Evolutionary conservation across 768 basidiomycete species (phyloP).

Genomic region (Collybia mongolica): DNA sequence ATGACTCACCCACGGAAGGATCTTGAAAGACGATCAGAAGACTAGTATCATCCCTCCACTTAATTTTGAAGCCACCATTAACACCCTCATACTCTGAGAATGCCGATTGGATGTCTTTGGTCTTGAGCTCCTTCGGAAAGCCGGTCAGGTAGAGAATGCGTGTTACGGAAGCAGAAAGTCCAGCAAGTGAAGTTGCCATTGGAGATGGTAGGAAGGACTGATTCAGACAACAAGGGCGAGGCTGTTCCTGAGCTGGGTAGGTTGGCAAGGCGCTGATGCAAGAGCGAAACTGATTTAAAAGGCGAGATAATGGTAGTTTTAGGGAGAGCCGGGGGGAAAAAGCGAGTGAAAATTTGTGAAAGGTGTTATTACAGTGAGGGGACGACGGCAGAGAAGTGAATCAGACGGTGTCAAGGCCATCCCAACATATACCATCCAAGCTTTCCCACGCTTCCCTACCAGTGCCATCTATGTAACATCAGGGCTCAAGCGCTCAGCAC

Average conservation of each 20-base stretch:
- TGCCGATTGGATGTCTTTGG: slow-evolving; percentile 90
- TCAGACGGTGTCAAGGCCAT: slow-evolving; percentile 7
- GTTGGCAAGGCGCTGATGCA: slow-evolving; percentile 3
- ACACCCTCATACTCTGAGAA: slow-evolving; percentile 87
- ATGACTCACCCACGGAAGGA: slow-evolving; percentile 77
- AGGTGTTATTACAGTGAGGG: slow-evolving; percentile 14
- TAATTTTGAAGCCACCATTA: slow-evolving; percentile 95
- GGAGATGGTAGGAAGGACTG: slow-evolving; percentile 21
- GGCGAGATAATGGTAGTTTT: slow-evolving; percentile 13
- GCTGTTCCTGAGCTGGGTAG: slow-evolving; percentile 17
- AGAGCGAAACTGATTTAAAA: slow-evolving; percentile 16
- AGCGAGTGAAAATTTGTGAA: slow-evolving; percentile 20
- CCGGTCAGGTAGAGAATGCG: slow-evolving; percentile 91
- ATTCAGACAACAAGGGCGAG: slow-evolving; percentile 10
- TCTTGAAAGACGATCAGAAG: slow-evolving; percentile 94
- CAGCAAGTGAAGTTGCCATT: slow-evolving; percentile 75
- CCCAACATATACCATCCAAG: slow-evolving; percentile 1
- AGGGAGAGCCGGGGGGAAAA: slow-evolving; percentile 9
- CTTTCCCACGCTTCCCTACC: slow-evolving; percentile 16
- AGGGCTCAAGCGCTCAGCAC: slow-evolving; percentile 1
- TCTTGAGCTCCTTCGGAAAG: slow-evolving; percentile 95
- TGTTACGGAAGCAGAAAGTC: slow-evolving; percentile 92
- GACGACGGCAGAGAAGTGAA: slow-evolving; percentile 2
- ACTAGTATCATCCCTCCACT: slow-evolving; percentile 97
- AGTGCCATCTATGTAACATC: slow-evolving; percentile 29